Evolutionary conservation across 331 rosid species (phyloP).

Genomic region (Erythrophleum ivorense): DNA sequence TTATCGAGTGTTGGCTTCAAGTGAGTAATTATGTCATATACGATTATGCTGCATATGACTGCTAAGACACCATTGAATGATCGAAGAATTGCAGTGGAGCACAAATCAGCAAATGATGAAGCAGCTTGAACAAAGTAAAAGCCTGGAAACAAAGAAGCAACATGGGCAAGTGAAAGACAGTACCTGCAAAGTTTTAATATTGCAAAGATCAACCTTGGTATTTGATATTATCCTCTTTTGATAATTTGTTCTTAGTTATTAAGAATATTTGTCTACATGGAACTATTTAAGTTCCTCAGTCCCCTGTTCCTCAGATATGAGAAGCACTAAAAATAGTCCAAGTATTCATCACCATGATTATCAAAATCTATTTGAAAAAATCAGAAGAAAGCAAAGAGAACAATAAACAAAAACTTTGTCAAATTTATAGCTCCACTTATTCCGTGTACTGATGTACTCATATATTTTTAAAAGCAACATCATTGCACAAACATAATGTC

Average conservation of each 20-base stretch:
- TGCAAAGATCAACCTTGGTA: slow-evolving; percentile 43
- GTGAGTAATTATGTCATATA: slow-evolving; percentile 68
- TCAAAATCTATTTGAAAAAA: slow-evolving; percentile 12
- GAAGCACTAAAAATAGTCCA: neutral
- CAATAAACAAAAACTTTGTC: neutral
- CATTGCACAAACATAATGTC: slow-evolving; percentile 18
- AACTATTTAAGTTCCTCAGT: slow-evolving; percentile 18
- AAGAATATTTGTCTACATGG: slow-evolving; percentile 10
- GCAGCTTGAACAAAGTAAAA: slow-evolving; percentile 46
- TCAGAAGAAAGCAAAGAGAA: neutral
- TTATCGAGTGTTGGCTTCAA: slow-evolving; percentile 78
- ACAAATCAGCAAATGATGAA: slow-evolving; percentile 64
- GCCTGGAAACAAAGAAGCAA: slow-evolving; percentile 89
- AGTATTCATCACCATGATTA: neutral
- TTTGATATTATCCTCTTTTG: slow-evolving; percentile 12
- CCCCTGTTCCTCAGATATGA: slow-evolving; percentile 2
- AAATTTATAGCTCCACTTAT: neutral
- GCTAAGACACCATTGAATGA: slow-evolving; percentile 75
- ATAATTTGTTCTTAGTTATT: slow-evolving; percentile 2
- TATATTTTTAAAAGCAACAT: neutral
- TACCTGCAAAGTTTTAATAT: slow-evolving; percentile 72
- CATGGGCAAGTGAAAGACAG: slow-evolving; percentile 91
- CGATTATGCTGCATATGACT: slow-evolving; percentile 64
- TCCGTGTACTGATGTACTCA: neutral
- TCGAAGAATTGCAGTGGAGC: slow-evolving; percentile 72